Evolutionary conservation across 768 basidiomycete genomes (phyloP), one percentile per base, ranked within the genome.

Genomic region (Leccinum obscurum): DNA sequence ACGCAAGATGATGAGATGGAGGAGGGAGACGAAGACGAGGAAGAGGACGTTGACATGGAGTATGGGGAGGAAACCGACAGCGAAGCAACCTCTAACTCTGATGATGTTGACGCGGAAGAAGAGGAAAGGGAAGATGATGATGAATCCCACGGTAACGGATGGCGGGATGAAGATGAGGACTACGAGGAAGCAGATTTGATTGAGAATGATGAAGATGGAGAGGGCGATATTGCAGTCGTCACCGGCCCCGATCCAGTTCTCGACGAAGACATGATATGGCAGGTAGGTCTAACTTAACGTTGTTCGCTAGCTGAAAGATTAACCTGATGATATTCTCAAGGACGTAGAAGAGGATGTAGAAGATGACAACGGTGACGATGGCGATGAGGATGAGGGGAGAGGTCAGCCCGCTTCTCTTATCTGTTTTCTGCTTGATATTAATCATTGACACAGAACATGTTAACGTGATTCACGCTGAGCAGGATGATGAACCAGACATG

Each of bases 31-130:
- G 92, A 84, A 3, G 89, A 86, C 15, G 88, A 88, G 17, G 92
- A 90, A 3, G 89, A 87, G 58, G 93, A 94, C 56, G 88, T 90
- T 44, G 92, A 92, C 49, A 91, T 91, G 86, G 93, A 94, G 52
- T 91, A 88, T 62, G 92, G 84, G 6, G 93, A 92, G 20, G 90
- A 88, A 59, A 88, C 88, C 0, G 90, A 88, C 26, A 92, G 89
- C 62, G 91, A 90, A 61, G 89, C 88, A 54, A 92, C 90, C 2
- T 92, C 90, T 0, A 83, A 85, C 52, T 87, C 86, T 0, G 90
- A 86, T 22, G 89, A 89, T 30, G 86, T 85, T 30, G 85, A 77
- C 7, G 88, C 83, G 3, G 86, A 83, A 34, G 88, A 84, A 49
- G 89, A 84, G 20, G 73, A 86, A 1, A 86, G 84, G 48, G 80